Conservation (phyloP, 768 basidiomycete species). For the Cystofilobasidium ferigula region DNA sequence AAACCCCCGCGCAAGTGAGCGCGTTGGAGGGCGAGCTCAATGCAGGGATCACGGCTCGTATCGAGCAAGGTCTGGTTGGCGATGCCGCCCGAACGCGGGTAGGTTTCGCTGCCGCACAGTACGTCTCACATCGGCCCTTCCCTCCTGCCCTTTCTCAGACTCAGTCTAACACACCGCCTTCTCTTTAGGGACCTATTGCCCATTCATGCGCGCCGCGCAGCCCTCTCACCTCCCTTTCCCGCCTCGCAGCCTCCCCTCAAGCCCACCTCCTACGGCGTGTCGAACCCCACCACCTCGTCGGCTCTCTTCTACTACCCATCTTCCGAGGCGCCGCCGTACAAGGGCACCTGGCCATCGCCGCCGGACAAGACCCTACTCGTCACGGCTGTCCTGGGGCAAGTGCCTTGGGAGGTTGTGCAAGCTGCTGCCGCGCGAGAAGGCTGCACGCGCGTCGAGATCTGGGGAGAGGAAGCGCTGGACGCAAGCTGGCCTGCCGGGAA, state of each 20-base stretch:
- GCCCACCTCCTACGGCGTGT: background rate
- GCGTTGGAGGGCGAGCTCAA: background rate
- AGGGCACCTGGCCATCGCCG: background rate
- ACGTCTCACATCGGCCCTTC: background rate
- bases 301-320: constrained; percentile 2
- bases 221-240: constrained; percentile 2
- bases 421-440: constrained; percentile 3
- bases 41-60: background rate
- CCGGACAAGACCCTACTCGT: constrained; percentile 9
- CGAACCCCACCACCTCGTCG: background rate
- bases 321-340: background rate
- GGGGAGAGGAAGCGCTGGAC: background rate
- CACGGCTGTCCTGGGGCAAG: background rate
- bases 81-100: background rate
- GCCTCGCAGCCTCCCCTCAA: background rate
- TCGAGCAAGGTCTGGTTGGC: background rate
- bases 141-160: background rate
- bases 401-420: constrained; percentile 1
- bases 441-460: constrained; percentile 10
- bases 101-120: background rate
- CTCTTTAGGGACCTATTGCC: background rate
- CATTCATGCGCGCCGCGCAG: background rate
- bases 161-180: background rate
- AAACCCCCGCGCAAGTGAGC: background rate
- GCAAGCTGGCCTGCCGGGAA: background rate